A percentile compares a stretch with the other conserved stretches of the same genome.
Conservation (phyloP, 2,329 filamentous ascomycete genomes). For the Diaporthe sp. region DNA sequence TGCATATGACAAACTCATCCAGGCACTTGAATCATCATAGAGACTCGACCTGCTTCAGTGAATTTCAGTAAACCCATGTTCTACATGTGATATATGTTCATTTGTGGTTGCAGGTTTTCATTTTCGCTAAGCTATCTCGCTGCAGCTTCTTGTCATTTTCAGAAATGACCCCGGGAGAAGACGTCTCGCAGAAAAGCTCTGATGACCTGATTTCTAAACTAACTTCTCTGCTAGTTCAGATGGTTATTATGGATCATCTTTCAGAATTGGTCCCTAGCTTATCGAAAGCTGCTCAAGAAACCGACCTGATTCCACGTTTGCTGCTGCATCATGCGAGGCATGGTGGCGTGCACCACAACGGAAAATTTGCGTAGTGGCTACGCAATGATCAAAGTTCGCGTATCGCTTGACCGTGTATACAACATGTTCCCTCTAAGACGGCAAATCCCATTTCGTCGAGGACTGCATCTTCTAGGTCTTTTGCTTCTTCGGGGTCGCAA, state of each 20-base stretch:
- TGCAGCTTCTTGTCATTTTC: neutral
- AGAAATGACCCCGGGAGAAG: neutral
- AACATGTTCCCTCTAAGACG: neutral
- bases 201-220: neutral
- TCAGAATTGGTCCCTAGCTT: neutral
- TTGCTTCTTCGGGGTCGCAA: neutral
- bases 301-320: neutral
- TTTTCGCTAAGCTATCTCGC: constrained; percentile 16
- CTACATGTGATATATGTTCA: neutral
- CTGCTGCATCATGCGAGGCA: neutral
- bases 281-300: neutral
- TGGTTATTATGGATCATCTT: neutral
- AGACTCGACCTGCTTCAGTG: neutral
- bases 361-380: neutral
- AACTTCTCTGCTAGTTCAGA: neutral
- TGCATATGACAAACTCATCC: neutral
- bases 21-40: neutral
- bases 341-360: neutral
- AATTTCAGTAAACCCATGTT: neutral
- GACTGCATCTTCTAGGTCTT: neutral
- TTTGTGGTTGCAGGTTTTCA: constrained; percentile 2
- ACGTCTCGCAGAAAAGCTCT: neutral
- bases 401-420: neutral
- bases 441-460: neutral
- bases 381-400: neutral